Evolutionary conservation across 2,329 filamentous ascomycete genomes (phyloP).

Genomic region (Neofusicoccum umdonicola): DNA sequence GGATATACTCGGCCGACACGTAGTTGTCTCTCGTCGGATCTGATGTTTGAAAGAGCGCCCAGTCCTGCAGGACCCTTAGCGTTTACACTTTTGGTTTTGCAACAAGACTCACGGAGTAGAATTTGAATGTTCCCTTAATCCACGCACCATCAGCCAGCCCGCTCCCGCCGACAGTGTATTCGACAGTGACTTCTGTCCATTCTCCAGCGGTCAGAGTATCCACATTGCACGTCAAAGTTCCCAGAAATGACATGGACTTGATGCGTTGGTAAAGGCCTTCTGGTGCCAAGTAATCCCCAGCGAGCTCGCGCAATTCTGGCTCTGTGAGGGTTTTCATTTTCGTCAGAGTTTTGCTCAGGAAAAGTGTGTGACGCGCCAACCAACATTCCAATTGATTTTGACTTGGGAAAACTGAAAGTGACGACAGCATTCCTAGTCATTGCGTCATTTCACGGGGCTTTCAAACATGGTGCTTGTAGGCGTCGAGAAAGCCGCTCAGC

Average conservation of each 20-base stretch:
- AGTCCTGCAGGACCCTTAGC: conserved; percentile 22
- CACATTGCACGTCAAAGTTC: background rate
- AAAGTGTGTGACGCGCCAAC: no score
- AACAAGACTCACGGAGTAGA: conserved; percentile 30
- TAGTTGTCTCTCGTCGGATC: conserved; percentile 23
- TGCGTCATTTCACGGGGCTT: background rate
- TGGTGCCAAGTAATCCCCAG: background rate
- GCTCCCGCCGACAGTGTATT: conserved; percentile 31
- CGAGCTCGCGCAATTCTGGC: background rate
- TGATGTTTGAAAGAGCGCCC: conserved; percentile 37
- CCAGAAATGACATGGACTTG: conserved; percentile 1
- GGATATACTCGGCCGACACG: conserved; percentile 34
- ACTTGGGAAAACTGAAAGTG: background rate
- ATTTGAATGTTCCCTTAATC: conserved; percentile 42
- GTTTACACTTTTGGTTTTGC: background rate
- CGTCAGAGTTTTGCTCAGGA: no score
- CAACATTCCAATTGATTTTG: no score
- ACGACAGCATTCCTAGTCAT: background rate
- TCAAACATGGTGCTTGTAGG: no score
- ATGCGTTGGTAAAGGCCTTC: background rate
- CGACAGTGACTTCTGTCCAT: conserved; percentile 1
- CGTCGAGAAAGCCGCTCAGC: no score
- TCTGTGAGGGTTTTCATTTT: background rate
- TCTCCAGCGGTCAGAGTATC: background rate
- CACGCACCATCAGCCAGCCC: conserved; percentile 37